Conservation (phyloP, 371 early-diverging fungal genomes). For the Apophysomyces ossiformis region DNA sequence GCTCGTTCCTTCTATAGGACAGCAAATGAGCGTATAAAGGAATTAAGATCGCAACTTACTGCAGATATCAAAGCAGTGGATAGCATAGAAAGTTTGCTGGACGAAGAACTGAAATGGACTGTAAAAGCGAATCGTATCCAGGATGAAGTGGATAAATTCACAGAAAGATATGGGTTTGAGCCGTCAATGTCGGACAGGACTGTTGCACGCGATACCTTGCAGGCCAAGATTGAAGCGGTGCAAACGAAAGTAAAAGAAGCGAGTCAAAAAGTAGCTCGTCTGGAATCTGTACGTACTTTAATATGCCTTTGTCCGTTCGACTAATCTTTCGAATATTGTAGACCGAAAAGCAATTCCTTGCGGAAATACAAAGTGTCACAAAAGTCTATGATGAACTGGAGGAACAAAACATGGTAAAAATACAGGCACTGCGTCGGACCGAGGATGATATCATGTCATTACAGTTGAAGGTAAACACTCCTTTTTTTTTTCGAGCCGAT, state of each 20-base stretch:
- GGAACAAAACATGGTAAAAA: slow-evolving; percentile 78
- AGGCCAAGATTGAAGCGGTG: slow-evolving; percentile 16
- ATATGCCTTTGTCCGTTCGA: background rate
- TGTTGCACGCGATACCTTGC: slow-evolving; percentile 14
- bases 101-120: background rate
- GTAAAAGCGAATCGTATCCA: background rate
- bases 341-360: slow-evolving; percentile 64
- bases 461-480: slow-evolving; percentile 60
- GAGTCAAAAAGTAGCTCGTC: slow-evolving; percentile 11
- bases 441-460: slow-evolving; percentile 80
- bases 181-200: slow-evolving; percentile 13
- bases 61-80: background rate
- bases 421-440: slow-evolving; percentile 71
- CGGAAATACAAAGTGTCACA: slow-evolving; percentile 80
- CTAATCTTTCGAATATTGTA: slow-evolving; percentile 11
- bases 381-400: slow-evolving; percentile 80
- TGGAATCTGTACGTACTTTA: slow-evolving; percentile 17
- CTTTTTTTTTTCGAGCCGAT: background rate
- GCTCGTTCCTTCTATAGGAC: background rate
- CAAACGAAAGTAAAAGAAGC: slow-evolving; percentile 2
- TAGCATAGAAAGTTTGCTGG: background rate
- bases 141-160: slow-evolving; percentile 9
- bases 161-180: slow-evolving; percentile 26
- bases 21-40: background rate
- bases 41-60: background rate